These are phyloP conservation scores for Populus pruinosa DNA, from an alignment of 345 rosid species.

Conservation along the genomic window DNA sequence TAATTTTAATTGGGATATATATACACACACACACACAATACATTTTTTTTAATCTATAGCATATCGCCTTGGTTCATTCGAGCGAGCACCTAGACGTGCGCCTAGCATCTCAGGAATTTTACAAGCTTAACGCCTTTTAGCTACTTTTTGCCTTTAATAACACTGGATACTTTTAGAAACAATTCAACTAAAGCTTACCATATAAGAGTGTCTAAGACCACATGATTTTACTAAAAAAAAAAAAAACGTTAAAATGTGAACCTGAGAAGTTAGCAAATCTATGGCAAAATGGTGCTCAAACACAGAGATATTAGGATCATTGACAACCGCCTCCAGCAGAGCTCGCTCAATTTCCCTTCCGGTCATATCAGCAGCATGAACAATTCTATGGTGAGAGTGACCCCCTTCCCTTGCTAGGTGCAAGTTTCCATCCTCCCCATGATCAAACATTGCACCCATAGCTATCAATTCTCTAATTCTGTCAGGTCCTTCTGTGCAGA, in stretches of 20 bases:
- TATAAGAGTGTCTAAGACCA: not conserved
- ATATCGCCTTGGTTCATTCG: no score
- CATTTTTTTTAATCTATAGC: no score
- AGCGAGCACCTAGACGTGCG: no score
- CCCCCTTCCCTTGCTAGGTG: slow-evolving; percentile 97
- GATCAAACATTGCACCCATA: slow-evolving; percentile 94
- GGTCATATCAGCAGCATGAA: slow-evolving; percentile 98
- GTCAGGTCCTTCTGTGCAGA: slow-evolving; percentile 96
- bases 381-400: slow-evolving; percentile 88
- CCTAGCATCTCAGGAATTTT: no score
- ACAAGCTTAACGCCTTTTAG: no score
- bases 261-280: slow-evolving; percentile 91
- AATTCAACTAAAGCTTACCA: not conserved
- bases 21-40: no score
- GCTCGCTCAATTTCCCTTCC: slow-evolving; percentile 98
- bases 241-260: slow-evolving; percentile 17
- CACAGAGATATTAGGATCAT: slow-evolving; percentile 70
- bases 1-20: no score
- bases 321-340: slow-evolving; percentile 68
- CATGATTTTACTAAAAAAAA: not conserved
- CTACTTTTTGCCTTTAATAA: not conserved
- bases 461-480: slow-evolving; percentile 85
- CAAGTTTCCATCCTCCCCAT: slow-evolving; percentile 92
- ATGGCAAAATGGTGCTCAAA: slow-evolving; percentile 88
- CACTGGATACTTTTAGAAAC: not conserved